A percentile compares a stretch with the other conserved stretches of the same genome.
These are phyloP conservation scores for Lactarius evosmus DNA, from an alignment of 768 basidiomycete genomes.

Conservation along the genomic window DNA sequence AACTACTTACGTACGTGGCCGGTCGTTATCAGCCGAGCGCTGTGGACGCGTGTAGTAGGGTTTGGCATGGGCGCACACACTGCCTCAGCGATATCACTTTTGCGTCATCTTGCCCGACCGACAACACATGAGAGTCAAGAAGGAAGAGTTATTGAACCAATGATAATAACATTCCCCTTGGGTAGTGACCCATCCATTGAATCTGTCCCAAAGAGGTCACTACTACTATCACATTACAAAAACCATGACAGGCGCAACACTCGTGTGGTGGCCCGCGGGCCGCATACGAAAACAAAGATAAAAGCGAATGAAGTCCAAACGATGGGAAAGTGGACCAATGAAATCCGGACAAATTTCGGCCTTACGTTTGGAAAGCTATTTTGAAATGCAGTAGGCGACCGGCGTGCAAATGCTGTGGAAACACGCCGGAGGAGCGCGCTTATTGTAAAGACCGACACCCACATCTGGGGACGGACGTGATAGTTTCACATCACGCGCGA, in stretches of 20 bases:
- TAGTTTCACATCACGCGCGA: too few relatives aligned
- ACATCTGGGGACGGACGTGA: too few relatives aligned
- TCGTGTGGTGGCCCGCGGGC: background rate
- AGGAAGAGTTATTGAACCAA: slow-evolving; percentile 1
- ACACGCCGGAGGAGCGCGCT: too few relatives aligned
- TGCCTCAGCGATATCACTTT: too few relatives aligned
- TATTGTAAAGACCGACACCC: too few relatives aligned
- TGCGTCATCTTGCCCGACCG: slow-evolving; percentile 15
- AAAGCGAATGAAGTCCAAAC: too few relatives aligned
- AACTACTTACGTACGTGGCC: slow-evolving; percentile 21
- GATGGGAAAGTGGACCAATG: too few relatives aligned
- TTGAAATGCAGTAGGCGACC: too few relatives aligned
- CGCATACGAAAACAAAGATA: too few relatives aligned
- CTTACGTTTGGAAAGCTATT: too few relatives aligned
- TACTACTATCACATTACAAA: background rate
- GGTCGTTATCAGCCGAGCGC: slow-evolving; percentile 22
- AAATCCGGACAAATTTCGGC: too few relatives aligned
- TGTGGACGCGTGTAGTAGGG: slow-evolving; percentile 14
- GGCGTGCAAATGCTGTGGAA: too few relatives aligned
- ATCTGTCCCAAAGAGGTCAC: background rate
- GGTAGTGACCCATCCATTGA: background rate
- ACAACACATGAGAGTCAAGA: background rate
- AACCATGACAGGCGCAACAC: background rate
- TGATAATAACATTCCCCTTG: slow-evolving; percentile 22
- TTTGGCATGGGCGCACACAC: slow-evolving; percentile 21